phyloP scores from a whole-genome alignment of 805 yeast genomes.

The Lipomyces kockii region DNA sequence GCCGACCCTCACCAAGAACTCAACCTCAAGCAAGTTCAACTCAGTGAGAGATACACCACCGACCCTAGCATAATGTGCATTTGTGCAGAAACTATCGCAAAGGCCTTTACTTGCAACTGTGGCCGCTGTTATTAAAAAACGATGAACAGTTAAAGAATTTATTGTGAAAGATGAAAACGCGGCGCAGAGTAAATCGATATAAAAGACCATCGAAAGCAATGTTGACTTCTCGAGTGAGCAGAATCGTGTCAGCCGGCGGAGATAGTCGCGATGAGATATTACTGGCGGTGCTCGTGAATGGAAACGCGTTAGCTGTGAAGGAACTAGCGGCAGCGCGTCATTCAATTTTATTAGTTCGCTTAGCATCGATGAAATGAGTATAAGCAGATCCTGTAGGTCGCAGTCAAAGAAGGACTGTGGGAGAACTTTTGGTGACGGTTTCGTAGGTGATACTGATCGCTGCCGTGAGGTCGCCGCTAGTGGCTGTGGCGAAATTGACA shows the following conservation, averaged over 20 bases:
- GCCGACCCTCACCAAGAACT: slow-evolving; percentile 77
- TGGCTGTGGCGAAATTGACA: neutral
- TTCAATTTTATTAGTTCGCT: slow-evolving; percentile 73
- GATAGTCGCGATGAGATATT: slow-evolving; percentile 77
- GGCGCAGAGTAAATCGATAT: slow-evolving; percentile 80
- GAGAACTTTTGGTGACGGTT: slow-evolving; percentile 40
- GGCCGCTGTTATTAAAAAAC: slow-evolving; percentile 87
- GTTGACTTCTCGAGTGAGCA: slow-evolving; percentile 86
- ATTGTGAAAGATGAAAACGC: slow-evolving; percentile 80
- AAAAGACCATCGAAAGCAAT: slow-evolving; percentile 79
- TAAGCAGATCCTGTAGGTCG: slow-evolving; percentile 69
- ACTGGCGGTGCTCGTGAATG: slow-evolving; percentile 93
- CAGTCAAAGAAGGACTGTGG: slow-evolving; percentile 67
- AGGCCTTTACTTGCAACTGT: slow-evolving; percentile 88
- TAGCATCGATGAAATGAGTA: slow-evolving; percentile 78
- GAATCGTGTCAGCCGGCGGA: slow-evolving; percentile 76
- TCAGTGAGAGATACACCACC: slow-evolving; percentile 90
- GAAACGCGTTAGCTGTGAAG: slow-evolving; percentile 70
- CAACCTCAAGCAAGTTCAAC: slow-evolving; percentile 84
- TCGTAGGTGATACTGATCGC: neutral
- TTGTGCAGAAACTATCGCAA: slow-evolving; percentile 93
- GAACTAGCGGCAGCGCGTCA: slow-evolving; percentile 55
- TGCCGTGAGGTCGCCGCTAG: neutral
- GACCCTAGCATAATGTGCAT: slow-evolving; percentile 90
- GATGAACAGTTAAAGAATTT: slow-evolving; percentile 90